Evolutionary conservation across 345 rosid species (phyloP).

Genomic region (Eucalyptus urophylla): DNA sequence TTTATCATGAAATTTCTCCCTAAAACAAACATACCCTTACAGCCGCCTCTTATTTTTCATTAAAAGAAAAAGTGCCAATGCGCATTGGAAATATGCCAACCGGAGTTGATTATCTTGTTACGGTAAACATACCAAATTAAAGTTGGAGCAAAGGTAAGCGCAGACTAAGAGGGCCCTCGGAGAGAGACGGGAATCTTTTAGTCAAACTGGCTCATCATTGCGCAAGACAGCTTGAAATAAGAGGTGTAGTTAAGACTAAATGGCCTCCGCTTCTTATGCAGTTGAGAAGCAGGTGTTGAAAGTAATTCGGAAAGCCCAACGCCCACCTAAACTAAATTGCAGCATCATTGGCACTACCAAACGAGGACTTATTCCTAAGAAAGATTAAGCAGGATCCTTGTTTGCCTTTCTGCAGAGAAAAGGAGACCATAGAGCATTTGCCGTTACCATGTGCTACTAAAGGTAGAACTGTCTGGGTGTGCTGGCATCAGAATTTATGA

Average conservation of each 20-base stretch:
- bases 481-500: background rate
- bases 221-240: background rate
- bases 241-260: background rate
- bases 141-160: background rate
- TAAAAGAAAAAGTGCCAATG: background rate
- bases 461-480: background rate
- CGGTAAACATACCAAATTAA: background rate
- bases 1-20: background rate
- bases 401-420: background rate
- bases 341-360: background rate
- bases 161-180: background rate
- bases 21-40: background rate
- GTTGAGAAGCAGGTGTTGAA: background rate
- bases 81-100: background rate
- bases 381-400: background rate
- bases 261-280: background rate
- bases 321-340: background rate
- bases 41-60: background rate
- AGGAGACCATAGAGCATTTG: background rate
- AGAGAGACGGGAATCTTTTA: background rate
- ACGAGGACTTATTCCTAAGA: background rate
- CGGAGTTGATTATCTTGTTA: background rate
- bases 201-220: background rate
- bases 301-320: background rate
- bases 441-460: background rate